A percentile compares a stretch with the other conserved stretches of the same genome.
Evolutionary conservation across 352 stramenopile species (phyloP).

Genomic region (Globisporangium nunn): DNA sequence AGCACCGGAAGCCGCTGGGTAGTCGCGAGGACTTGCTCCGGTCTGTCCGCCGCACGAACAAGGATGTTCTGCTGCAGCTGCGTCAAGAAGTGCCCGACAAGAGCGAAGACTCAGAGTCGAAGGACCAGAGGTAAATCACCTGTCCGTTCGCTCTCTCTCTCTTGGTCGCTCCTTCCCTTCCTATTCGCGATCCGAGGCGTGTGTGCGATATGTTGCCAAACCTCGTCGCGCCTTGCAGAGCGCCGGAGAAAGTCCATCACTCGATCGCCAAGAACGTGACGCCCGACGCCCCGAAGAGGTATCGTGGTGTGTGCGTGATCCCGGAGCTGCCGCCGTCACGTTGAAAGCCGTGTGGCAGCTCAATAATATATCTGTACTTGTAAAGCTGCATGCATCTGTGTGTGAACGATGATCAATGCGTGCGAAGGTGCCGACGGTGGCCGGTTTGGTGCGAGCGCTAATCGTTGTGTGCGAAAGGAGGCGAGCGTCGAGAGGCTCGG

Average conservation of each 20-base stretch:
- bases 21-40: conserved; percentile 61
- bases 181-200: background rate
- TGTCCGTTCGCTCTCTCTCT: background rate
- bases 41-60: conserved; percentile 60
- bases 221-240: conserved; percentile 19
- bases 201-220: conserved; percentile 9
- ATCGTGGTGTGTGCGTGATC: conserved; percentile 14
- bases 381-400: conserved; percentile 6
- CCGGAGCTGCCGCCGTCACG: background rate
- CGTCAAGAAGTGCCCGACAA: conserved; percentile 12
- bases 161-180: background rate
- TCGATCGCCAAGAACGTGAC: conserved; percentile 18
- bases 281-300: conserved; percentile 28
- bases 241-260: conserved; percentile 20
- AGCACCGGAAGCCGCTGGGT: conserved; percentile 52
- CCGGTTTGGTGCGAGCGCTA: background rate
- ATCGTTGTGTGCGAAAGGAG: conserved; percentile 9
- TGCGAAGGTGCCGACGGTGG: background rate
- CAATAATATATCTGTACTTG: conserved; percentile 18
- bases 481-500: background rate
- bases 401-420: background rate
- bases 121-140: conserved; percentile 29
- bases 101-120: conserved; percentile 14
- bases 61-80: conserved; percentile 64
- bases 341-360: conserved; percentile 1